phyloP scores from a whole-genome alignment of 768 basidiomycete species.

The Kwoniella bestiolae region DNA sequence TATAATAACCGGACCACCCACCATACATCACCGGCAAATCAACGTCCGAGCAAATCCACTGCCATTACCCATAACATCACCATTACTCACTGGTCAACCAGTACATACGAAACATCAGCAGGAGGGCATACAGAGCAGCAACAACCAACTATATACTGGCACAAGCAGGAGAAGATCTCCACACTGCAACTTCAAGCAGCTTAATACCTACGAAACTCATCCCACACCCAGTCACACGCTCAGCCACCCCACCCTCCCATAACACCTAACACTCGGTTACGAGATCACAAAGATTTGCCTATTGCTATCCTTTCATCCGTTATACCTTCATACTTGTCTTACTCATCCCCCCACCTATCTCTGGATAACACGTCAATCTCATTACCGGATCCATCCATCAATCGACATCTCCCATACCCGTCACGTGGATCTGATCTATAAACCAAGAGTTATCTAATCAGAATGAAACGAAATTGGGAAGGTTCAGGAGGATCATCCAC shows the following conservation, averaged over 20 bases:
- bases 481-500: conserved; percentile 10
- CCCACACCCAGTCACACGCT: too few species aligned
- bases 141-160: too few species aligned
- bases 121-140: too few species aligned
- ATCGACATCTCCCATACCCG: not conserved
- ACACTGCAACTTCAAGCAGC: too few species aligned
- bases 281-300: too few species aligned
- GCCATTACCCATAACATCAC: not conserved
- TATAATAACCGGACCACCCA: not conserved
- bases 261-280: too few species aligned
- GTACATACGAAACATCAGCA: not conserved
- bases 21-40: not conserved
- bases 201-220: too few species aligned
- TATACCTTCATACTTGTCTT: too few species aligned
- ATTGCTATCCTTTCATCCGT: too few species aligned
- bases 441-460: not conserved
- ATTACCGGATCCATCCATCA: not conserved
- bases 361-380: not conserved
- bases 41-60: not conserved
- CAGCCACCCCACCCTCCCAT: too few species aligned
- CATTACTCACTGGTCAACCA: not conserved
- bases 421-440: not conserved
- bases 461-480: conserved; percentile 42
- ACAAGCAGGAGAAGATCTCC: too few species aligned
- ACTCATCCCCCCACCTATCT: too few species aligned